Evolutionary conservation across 225 moss, liverwort and hornwort genomes (phyloP), one percentile per base, ranked within the genome.

Genomic region (Polytrichum formosum): DNA sequence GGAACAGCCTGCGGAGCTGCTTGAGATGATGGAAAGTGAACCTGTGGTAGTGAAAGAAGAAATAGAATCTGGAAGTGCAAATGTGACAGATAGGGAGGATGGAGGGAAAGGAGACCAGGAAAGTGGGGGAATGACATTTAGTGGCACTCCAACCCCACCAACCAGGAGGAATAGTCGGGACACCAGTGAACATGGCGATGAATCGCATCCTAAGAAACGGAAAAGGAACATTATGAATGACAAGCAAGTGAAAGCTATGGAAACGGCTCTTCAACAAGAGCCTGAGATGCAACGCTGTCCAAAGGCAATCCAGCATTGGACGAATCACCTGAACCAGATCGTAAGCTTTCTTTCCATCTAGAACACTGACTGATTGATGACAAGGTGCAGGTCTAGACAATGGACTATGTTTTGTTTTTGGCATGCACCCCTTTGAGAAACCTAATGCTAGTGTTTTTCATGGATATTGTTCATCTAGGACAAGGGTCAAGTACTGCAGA

Each of bases 161-260:
- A 69, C 83, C 54, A 90, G 93, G 75, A 90, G 84, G 73, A 80
- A 83, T 46, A 89, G 87, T 77, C 88, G 93, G 37, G 93, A 91
- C 75, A 91, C 85, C 73, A 82, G 86, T 72, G 75, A 89, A 56
- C 92, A 94, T 72, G 85, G 82, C 63, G 96, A 97, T 75, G 92
- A 94, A 54, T 88, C 87, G 65, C 85, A 90, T 29, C 91, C 92
- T 20, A 97, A 91, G 87, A 97, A 97, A 91, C 89, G 97, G 74
- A 97, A 97, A 74, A 78, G 97, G 61, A 97, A 97, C 73, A 97
- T 97, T 17, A 97, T 97, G 97, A 97, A 91, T 82, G 97, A 97
- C 69, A 70, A 75, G 73, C 97, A 97, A 85, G 92, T 97, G 74
- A 85, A 29, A 73, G 78, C 81, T 28, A 94, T 97, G 83, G 97